These are phyloP conservation scores for Collybiopsis confluens DNA, from an alignment of 768 basidiomycete species.

Conservation along the genomic window DNA sequence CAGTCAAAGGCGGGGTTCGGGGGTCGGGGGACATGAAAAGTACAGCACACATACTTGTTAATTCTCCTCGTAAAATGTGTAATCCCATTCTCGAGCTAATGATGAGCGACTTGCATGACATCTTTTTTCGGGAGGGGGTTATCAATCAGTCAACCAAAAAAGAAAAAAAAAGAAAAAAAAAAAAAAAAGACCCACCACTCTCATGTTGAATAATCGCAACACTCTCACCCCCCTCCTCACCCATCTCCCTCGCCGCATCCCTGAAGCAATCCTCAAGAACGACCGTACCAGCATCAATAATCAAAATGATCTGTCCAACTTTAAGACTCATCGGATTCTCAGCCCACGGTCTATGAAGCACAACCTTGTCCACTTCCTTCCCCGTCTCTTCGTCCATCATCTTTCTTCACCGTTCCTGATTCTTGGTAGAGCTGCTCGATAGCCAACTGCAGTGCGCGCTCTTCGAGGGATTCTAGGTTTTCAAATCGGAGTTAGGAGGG, in stretches of 20 bases:
- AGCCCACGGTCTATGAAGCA: constrained; percentile 60
- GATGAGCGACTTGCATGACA: constrained; percentile 54
- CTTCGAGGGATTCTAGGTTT: constrained; percentile 59
- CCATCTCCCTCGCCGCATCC: constrained; percentile 84
- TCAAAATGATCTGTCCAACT: constrained; percentile 73
- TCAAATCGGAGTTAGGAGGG: constrained; percentile 3
- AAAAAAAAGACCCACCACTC: constrained; percentile 37
- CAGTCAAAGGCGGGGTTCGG: background rate
- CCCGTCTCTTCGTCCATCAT: background rate
- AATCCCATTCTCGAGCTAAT: constrained; percentile 86
- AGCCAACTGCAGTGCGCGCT: constrained; percentile 68
- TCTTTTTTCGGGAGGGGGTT: constrained; percentile 15
- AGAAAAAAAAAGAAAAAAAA: no score
- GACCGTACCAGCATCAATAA: constrained; percentile 73
- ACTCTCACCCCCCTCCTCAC: constrained; percentile 69
- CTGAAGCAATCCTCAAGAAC: constrained; percentile 81
- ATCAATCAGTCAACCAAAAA: no score
- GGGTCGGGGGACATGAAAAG: no score
- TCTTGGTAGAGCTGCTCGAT: constrained; percentile 48
- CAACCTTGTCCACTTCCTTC: constrained; percentile 15
- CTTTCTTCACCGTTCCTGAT: constrained; percentile 24
- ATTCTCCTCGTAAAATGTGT: constrained; percentile 86
- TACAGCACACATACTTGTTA: constrained; percentile 41
- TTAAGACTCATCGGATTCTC: constrained; percentile 71
- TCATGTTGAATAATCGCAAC: constrained; percentile 89